Base-by-base conservation (phyloP, 1,139 yeast species). In the Blastobotrys proliferans region DNA sequence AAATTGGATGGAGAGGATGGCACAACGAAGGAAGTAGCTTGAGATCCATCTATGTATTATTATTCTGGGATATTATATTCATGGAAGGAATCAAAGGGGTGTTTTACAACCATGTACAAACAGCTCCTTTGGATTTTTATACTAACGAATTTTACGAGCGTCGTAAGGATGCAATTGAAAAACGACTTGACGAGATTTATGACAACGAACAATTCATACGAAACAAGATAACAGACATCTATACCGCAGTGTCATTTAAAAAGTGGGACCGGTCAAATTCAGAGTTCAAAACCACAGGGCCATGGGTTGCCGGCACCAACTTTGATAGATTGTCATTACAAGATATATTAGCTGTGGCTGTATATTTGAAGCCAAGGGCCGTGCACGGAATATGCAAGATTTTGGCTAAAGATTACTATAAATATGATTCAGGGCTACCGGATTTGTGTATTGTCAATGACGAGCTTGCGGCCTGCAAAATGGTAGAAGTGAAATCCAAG, bases 401-500 rank as follows among this genome's bases (percentile, higher is more conserved):
- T 6, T 47, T 63, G n/a, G 54, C 58, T 19, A 47, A 51, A 29
- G 54, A 63, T 41, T 63, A 63, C 43, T 44, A 56, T n/a, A 52
- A 51, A 14, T 54, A 59, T 33, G 45, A 53, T 10, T 53, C 65
- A 1, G 71, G 71, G 4, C 58, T 63, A 48, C 70, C 70, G 0
- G 71, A 67, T 45, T 48, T 67, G 39, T 63, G 66, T 30, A 46
- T 66, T 9, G 62, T 67, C 64, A 53, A 55, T 25, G 42, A 47
- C 1, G 51, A 45, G 3, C 27, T 40, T 33, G 36, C n/a, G 38
- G 41, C 39, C 29, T 52, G 57, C 22, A 52, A 52, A 41, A 53
- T 63, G 47, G 62, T 60, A 17, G 67, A 61, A 41, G 70, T 67
- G 33, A 67, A 67, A 45, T 63, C 68, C 1, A 65, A 60, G 27